A percentile compares a stretch with the other conserved stretches of the same genome.
Conservation (phyloP, 768 basidiomycete genomes). For the Tulasnella sp. region DNA sequence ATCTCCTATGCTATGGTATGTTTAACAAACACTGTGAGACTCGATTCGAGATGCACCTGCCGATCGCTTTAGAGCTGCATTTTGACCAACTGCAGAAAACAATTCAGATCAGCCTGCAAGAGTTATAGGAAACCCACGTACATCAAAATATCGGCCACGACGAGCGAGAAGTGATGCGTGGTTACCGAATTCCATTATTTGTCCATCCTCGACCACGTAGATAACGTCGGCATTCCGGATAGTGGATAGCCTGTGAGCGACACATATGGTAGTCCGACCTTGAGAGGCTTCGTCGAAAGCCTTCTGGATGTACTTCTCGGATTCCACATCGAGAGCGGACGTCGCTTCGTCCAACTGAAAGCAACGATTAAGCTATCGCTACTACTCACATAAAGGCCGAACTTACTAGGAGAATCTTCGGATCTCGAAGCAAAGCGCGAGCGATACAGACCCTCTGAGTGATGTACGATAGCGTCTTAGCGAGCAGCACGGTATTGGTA, state of each 20-base stretch:
- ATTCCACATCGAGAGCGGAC: constrained; percentile 36
- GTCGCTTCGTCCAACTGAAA: constrained; percentile 33
- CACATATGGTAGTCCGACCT: constrained; percentile 36
- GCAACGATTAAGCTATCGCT: too few species aligned
- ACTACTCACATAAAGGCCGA: background rate
- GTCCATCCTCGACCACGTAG: constrained; percentile 37
- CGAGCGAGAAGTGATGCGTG: constrained; percentile 36
- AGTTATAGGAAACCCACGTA: constrained; percentile 7
- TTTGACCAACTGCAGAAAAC: background rate
- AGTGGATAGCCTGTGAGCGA: constrained; percentile 38
- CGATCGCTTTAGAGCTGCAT: background rate
- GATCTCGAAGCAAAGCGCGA: constrained; percentile 37
- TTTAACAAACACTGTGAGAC: background rate
- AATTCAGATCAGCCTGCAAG: background rate
- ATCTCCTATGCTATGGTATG: constrained; percentile 1
- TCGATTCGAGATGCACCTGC: background rate
- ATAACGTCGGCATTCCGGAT: constrained; percentile 37
- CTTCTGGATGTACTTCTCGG: constrained; percentile 36
- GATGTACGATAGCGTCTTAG: constrained; percentile 21
- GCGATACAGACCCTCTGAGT: constrained; percentile 37
- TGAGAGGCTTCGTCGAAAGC: constrained; percentile 36
- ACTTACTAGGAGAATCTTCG: constrained; percentile 35
- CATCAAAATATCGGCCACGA: constrained; percentile 36
- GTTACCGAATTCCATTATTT: constrained; percentile 36
- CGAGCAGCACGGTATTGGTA: background rate